Evolutionary conservation across 805 yeast genomes (phyloP), one percentile per base, ranked within the genome.

Genomic region (Wickerhamomyces silvicola): DNA sequence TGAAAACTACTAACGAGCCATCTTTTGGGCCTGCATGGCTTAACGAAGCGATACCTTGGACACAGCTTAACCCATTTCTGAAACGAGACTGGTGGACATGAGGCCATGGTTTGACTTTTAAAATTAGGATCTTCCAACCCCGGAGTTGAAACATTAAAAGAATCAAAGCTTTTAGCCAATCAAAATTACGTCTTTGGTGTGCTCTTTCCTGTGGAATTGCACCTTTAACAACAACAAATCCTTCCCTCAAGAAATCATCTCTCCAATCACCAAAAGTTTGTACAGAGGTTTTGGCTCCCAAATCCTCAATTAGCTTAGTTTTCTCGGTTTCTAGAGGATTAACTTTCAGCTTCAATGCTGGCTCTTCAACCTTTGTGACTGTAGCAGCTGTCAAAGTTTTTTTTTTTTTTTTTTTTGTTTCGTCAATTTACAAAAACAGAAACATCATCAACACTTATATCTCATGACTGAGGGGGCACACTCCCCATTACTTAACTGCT

Each of bases 71-170:
- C 5, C 58, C 57, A 4, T 36, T 26, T 28, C 56, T 53, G 36
- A 34, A 50, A 5, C 61, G 61, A 13, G 55, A 46, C 34, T 56
- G 61, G 33, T 58, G 61, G 16, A 58, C 49, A 45, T 58, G 63
- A 13, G 52, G 59, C 63, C 63, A 58, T 10, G 46, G 36, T 4
- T 15, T 35, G 10, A 13, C 5, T 23, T 31, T 11, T 1, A 18
- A 5, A 28, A 22, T 29, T 46, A 43, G 17, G 33, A 31, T 30
- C 38, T 44, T 19, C 31, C 31, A 23, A 4, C 48, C 48, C 5
- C 61, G 63, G 15, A 57, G 39, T n/a, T 7, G 50, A 38, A 22
- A 56, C 38, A 37, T 57, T 58, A 18, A 58, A 28, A 7, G 50
- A 52, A 35, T 57, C 63, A 39, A 56, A 57, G 13, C 58, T 51